phyloP scores from a whole-genome alignment of 2,329 filamentous ascomycete species.

The Talaromyces rugulosus region DNA sequence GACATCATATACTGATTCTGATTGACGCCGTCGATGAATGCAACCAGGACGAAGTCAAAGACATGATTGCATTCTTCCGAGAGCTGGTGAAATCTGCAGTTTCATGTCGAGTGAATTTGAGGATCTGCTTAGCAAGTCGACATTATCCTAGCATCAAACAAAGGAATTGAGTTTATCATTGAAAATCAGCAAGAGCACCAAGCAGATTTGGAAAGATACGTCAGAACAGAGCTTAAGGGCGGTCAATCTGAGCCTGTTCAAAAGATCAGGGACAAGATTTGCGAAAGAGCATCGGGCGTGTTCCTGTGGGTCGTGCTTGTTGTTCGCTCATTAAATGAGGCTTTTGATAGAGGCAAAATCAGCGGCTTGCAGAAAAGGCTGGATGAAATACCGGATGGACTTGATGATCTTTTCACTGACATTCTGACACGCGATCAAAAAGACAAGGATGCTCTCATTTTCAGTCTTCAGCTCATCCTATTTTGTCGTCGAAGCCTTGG shows the following conservation, averaged over 20 bases:
- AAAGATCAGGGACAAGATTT: slow-evolving; percentile 28
- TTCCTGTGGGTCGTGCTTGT: slow-evolving; percentile 45
- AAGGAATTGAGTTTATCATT: slow-evolving; percentile 30
- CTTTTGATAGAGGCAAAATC: slow-evolving; percentile 22
- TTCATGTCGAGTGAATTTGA: slow-evolving; percentile 16
- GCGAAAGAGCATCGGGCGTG: slow-evolving; percentile 37
- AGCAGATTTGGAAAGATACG: slow-evolving; percentile 1
- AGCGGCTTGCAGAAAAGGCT: slow-evolving; percentile 27
- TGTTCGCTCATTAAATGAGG: slow-evolving; percentile 39
- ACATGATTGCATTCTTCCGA: slow-evolving; percentile 37
- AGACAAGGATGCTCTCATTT: slow-evolving; percentile 2
- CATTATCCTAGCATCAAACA: slow-evolving; percentile 42
- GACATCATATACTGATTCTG: slow-evolving; percentile 23
- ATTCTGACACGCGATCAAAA: slow-evolving; percentile 12
- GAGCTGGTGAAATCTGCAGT: slow-evolving; percentile 21
- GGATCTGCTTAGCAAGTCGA: slow-evolving; percentile 39
- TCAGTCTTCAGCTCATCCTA: slow-evolving; percentile 7
- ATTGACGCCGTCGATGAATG: slow-evolving; percentile 48
- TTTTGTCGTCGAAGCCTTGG: slow-evolving; percentile 14
- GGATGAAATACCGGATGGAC: slow-evolving; percentile 26
- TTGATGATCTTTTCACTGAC: slow-evolving; percentile 14
- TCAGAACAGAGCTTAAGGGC: not conserved
- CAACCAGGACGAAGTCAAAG: slow-evolving; percentile 32
- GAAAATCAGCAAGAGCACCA: slow-evolving; percentile 38
- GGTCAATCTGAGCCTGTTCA: slow-evolving; percentile 14